These are phyloP conservation scores for Nannizziopsis arthrosporioides DNA, from an alignment of 2,329 filamentous ascomycete species.

Conservation along the genomic window DNA sequence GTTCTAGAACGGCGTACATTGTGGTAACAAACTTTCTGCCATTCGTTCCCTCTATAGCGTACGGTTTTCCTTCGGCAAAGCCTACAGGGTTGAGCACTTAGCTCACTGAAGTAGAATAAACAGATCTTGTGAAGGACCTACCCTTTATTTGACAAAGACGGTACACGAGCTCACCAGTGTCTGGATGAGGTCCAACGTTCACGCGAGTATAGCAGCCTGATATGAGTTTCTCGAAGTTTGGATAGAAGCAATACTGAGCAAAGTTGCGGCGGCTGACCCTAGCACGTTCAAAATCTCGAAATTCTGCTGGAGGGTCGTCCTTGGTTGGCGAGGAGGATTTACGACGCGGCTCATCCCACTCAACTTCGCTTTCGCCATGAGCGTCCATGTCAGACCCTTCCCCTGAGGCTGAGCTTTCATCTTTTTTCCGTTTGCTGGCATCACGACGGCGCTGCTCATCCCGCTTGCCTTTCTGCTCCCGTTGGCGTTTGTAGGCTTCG, in stretches of 20 bases:
- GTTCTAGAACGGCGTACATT: conserved; percentile 67
- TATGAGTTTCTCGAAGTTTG: conserved; percentile 72
- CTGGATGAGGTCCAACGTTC: conserved; percentile 64
- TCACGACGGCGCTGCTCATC: conserved; percentile 38
- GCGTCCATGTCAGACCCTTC: conserved; percentile 51
- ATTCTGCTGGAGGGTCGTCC: conserved; percentile 56
- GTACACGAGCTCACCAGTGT: conserved; percentile 65
- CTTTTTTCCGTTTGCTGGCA: conserved; percentile 38
- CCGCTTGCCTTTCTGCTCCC: conserved; percentile 46
- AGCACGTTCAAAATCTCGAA: conserved; percentile 74
- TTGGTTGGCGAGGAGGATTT: conserved; percentile 44
- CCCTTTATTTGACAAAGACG: conserved; percentile 81
- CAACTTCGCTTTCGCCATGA: conserved; percentile 67
- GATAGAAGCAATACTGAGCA: conserved; percentile 83
- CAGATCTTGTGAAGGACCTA: conserved; percentile 28
- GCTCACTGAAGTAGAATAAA: conserved; percentile 8
- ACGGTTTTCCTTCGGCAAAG: conserved; percentile 67
- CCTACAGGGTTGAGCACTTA: conserved; percentile 37
- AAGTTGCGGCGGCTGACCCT: conserved; percentile 78
- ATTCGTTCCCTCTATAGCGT: conserved; percentile 63
- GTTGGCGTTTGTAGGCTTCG: conserved; percentile 54
- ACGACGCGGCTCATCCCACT: conserved; percentile 53
- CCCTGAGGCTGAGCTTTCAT: conserved; percentile 51
- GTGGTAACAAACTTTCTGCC: conserved; percentile 72
- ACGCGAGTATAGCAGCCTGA: conserved; percentile 76